A percentile compares a stretch with the other conserved stretches of the same genome.
These are phyloP conservation scores for Helicostylum pulchrum DNA, from an alignment of 192 early-diverging fungal species.

Conservation along the genomic window DNA sequence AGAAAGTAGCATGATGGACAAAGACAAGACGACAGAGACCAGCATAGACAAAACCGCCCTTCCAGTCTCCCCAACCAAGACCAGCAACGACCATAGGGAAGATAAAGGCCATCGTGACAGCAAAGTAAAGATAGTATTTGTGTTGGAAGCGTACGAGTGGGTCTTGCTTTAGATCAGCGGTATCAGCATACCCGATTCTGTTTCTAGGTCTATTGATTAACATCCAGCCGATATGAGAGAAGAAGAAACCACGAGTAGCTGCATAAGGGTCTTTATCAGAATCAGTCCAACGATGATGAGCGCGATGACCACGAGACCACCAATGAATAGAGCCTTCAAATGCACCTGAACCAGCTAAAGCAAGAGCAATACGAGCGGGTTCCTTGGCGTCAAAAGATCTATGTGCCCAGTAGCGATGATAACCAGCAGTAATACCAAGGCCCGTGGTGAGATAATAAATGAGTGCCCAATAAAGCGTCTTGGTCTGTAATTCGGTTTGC, in stretches of 20 bases:
- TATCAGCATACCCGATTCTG: slow-evolving; percentile 74
- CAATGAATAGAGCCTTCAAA: slow-evolving; percentile 82
- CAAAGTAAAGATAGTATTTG: slow-evolving; percentile 73
- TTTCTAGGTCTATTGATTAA: slow-evolving; percentile 71
- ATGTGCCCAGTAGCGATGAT: slow-evolving; percentile 85
- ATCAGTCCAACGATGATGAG: slow-evolving; percentile 80
- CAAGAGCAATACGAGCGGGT: slow-evolving; percentile 59
- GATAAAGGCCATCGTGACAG: slow-evolving; percentile 67
- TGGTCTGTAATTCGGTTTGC: slow-evolving; percentile 58
- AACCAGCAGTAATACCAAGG: slow-evolving; percentile 48
- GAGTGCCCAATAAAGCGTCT: slow-evolving; percentile 72
- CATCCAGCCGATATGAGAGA: slow-evolving; percentile 88
- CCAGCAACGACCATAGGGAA: slow-evolving; percentile 84
- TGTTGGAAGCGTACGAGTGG: slow-evolving; percentile 74
- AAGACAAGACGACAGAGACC: slow-evolving; percentile 71
- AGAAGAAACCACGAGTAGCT: slow-evolving; percentile 74
- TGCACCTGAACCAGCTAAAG: slow-evolving; percentile 64
- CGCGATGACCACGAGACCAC: slow-evolving; percentile 84
- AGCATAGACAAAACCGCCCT: slow-evolving; percentile 77
- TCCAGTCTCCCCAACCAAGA: slow-evolving; percentile 76
- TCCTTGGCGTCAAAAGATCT: slow-evolving; percentile 62
- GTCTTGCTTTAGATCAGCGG: slow-evolving; percentile 72
- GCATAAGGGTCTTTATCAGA: slow-evolving; percentile 84
- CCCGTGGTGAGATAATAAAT: slow-evolving; percentile 77
- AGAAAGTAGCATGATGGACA: slow-evolving; percentile 88